These are phyloP conservation scores for Vitellaria paradoxa DNA, from an alignment of 179 eudicot species.

Conservation along the genomic window DNA sequence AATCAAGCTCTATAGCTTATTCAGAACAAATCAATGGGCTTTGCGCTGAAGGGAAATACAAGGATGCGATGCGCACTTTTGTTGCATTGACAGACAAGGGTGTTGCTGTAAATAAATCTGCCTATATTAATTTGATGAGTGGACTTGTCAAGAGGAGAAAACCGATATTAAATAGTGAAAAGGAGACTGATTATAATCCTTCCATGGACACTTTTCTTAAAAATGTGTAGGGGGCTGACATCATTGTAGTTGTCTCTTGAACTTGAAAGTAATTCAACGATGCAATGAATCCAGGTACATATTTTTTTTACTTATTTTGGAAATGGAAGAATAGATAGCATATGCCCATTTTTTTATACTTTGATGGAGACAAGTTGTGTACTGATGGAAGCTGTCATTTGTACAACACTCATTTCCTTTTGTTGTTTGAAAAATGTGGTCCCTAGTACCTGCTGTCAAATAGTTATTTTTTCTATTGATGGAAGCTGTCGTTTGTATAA, in stretches of 20 bases:
- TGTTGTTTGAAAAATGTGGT: too few species aligned
- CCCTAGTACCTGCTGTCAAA: too few species aligned
- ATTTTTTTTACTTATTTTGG: not conserved
- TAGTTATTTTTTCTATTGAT: too few species aligned
- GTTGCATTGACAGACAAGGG: conserved; percentile 46
- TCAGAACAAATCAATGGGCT: conserved; percentile 54
- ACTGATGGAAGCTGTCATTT: too few species aligned
- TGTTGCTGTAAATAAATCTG: conserved; percentile 38
- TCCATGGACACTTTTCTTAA: not conserved
- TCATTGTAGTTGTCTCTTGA: not conserved
- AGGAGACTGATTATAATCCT: conserved; percentile 13
- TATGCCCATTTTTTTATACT: not conserved
- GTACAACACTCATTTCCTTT: too few species aligned
- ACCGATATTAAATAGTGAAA: conserved; percentile 22
- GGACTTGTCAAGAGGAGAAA: conserved; percentile 64
- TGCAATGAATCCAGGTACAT: not conserved
- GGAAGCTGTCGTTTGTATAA: too few species aligned
- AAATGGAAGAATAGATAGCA: not conserved
- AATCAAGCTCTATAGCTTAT: conserved; percentile 34
- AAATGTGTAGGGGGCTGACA: not conserved
- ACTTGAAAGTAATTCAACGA: not conserved
- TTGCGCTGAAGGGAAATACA: conserved; percentile 51
- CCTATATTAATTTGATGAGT: conserved; percentile 60
- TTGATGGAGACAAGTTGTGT: too few species aligned
- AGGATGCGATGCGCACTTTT: conserved; percentile 69